A percentile compares a stretch with the other conserved stretches of the same genome.
Conservation (phyloP, 169 alveolate genomes). For the Eimeria zaria region DNA sequence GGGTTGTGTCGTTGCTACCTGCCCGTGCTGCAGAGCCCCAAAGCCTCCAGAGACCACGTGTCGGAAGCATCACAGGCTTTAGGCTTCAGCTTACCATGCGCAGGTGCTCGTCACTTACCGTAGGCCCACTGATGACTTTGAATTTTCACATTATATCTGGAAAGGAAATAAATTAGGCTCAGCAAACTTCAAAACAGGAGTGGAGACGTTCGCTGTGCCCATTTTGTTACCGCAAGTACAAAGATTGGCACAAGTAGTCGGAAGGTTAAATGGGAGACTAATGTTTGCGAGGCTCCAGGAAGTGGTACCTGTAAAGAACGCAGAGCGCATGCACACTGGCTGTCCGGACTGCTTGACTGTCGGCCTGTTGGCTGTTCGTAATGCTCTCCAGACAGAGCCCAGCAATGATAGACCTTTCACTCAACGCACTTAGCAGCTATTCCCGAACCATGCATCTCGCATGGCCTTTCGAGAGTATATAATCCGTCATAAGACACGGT, state of each 20-base stretch:
- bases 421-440: background rate
- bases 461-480: background rate
- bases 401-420: background rate
- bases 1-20: background rate
- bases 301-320: background rate
- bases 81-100: background rate
- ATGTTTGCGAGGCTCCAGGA: background rate
- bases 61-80: background rate
- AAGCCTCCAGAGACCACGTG: background rate
- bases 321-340: background rate
- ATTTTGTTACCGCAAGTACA: background rate
- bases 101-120: background rate
- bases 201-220: background rate
- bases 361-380: background rate
- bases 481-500: background rate
- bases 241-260: background rate
- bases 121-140: background rate
- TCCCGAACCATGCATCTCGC: background rate
- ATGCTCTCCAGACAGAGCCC: background rate
- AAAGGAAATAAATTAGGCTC: background rate
- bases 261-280: background rate
- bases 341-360: background rate
- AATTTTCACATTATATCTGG: background rate
- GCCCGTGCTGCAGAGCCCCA: background rate
- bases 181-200: background rate